phyloP scores from a whole-genome alignment of 2,329 filamentous ascomycete genomes.

The Aspergillus aculeatus region DNA sequence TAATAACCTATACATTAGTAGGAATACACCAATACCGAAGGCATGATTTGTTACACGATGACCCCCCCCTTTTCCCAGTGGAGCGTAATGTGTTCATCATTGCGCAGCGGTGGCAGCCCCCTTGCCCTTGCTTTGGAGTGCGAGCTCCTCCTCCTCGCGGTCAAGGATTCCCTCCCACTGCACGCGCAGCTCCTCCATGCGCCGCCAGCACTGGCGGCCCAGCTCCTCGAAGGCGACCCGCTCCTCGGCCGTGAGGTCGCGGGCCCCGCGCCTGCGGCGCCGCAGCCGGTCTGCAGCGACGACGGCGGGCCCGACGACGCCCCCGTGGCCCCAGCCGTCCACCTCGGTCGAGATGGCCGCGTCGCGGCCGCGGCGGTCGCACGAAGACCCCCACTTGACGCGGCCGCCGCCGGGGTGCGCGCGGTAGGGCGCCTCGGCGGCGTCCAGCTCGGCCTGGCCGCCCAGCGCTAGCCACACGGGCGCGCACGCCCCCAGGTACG shows the following conservation, averaged over 20 bases:
- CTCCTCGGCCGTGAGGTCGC: slow-evolving; percentile 53
- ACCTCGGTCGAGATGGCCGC: slow-evolving; percentile 76
- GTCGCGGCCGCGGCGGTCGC: slow-evolving; percentile 57
- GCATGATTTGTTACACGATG: too few relatives aligned
- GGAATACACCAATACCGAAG: not conserved
- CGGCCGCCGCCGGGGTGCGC: slow-evolving; percentile 58
- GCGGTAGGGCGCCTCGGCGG: slow-evolving; percentile 45
- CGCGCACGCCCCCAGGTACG: slow-evolving; percentile 73
- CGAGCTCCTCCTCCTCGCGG: slow-evolving; percentile 26
- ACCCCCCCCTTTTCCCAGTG: too few relatives aligned
- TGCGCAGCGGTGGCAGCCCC: too few relatives aligned
- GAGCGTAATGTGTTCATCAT: too few relatives aligned
- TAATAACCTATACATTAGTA: not conserved
- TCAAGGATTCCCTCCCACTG: slow-evolving; percentile 43
- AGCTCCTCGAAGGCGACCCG: slow-evolving; percentile 41
- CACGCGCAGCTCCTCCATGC: slow-evolving; percentile 44
- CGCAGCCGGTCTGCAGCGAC: slow-evolving; percentile 52
- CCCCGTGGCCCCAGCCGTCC: slow-evolving; percentile 74
- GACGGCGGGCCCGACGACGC: slow-evolving; percentile 53
- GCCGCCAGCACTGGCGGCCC: slow-evolving; percentile 41
- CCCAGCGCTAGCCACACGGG: slow-evolving; percentile 77
- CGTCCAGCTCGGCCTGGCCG: slow-evolving; percentile 48
- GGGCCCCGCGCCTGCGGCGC: slow-evolving; percentile 58
- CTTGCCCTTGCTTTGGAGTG: too few relatives aligned
- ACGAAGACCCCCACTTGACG: slow-evolving; percentile 83